Evolutionary conservation across 2,329 filamentous ascomycete species (phyloP).

Genomic region (Fusarium coicis): DNA sequence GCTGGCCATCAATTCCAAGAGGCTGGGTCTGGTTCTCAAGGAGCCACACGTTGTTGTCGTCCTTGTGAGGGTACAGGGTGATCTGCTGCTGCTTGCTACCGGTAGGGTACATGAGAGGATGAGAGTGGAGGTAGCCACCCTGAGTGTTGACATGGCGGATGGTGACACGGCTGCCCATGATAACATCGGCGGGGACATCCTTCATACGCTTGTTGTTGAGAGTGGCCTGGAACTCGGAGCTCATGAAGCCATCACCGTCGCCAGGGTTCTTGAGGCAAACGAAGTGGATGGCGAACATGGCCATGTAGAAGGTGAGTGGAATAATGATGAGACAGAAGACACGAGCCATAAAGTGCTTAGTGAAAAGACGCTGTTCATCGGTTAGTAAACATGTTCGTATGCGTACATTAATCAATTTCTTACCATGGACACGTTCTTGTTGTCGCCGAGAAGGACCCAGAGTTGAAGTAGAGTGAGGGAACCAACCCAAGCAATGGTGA

Average conservation of each 20-base stretch:
- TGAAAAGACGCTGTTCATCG: slow-evolving; percentile 73
- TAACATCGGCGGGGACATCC: slow-evolving; percentile 91
- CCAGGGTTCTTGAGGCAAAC: slow-evolving; percentile 92
- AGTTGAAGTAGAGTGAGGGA: slow-evolving; percentile 89
- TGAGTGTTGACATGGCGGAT: slow-evolving; percentile 97
- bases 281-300: slow-evolving; percentile 98
- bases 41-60: slow-evolving; percentile 96
- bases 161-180: slow-evolving; percentile 85
- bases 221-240: slow-evolving; percentile 97
- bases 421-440: slow-evolving; percentile 82
- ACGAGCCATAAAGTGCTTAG: slow-evolving; percentile 94
- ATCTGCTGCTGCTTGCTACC: slow-evolving; percentile 99
- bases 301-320: slow-evolving; percentile 89
- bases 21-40: slow-evolving; percentile 97
- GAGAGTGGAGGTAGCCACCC: slow-evolving; percentile 96
- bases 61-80: slow-evolving; percentile 98
- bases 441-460: slow-evolving; percentile 93
- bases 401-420: slow-evolving; percentile 37
- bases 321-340: slow-evolving; percentile 92
- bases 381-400: slow-evolving; percentile 21
- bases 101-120: slow-evolving; percentile 95
- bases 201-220: slow-evolving; percentile 97
- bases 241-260: slow-evolving; percentile 99
- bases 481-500: slow-evolving; percentile 98
- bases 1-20: slow-evolving; percentile 76